A percentile compares a stretch with the other conserved stretches of the same genome.
Conservation (phyloP, 2,329 filamentous ascomycete species). For the Magnaporthiopsis poae region DNA sequence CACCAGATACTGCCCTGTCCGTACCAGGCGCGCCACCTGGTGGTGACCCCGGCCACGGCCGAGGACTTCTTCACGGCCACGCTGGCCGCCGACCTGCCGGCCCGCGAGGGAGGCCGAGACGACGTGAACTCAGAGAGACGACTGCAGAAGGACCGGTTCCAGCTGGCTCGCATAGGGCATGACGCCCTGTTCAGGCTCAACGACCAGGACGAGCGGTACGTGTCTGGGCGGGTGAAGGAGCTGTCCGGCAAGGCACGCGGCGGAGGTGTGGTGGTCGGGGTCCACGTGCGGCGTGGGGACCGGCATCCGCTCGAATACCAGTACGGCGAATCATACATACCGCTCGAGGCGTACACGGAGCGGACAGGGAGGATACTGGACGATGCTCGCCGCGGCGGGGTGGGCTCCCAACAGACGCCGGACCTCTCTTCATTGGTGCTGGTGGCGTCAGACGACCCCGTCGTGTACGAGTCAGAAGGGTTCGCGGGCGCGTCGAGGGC, state of each 20-base stretch:
- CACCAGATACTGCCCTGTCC: slow-evolving; percentile 74
- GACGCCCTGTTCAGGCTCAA: slow-evolving; percentile 64
- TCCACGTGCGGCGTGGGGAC: slow-evolving; percentile 76
- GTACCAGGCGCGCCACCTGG: slow-evolving; percentile 61
- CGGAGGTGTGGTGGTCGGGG: slow-evolving; percentile 50
- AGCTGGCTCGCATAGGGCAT: slow-evolving; percentile 59
- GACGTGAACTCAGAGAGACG: slow-evolving; percentile 16
- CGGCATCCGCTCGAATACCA: slow-evolving; percentile 67
- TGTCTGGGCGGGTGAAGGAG: slow-evolving; percentile 46
- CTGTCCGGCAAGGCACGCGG: slow-evolving; percentile 38
- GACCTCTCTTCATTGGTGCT: slow-evolving; percentile 43
- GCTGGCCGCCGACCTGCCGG: slow-evolving; percentile 16
- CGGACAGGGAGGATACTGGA: slow-evolving; percentile 48
- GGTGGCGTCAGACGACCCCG: slow-evolving; percentile 72
- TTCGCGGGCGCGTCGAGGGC: slow-evolving; percentile 48
- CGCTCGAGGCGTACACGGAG: slow-evolving; percentile 56
- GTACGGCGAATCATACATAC: slow-evolving; percentile 69
- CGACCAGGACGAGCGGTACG: slow-evolving; percentile 55
- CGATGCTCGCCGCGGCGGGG: slow-evolving; percentile 31
- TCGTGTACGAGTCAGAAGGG: slow-evolving; percentile 58
- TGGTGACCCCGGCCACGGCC: slow-evolving; percentile 61
- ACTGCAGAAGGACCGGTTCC: slow-evolving; percentile 50
- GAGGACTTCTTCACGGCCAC: slow-evolving; percentile 48
- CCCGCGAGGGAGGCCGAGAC: not conserved
- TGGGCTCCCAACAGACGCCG: slow-evolving; percentile 19